Conservation (phyloP, 371 early-diverging fungal genomes). For the Haplosporangium sp. region DNA sequence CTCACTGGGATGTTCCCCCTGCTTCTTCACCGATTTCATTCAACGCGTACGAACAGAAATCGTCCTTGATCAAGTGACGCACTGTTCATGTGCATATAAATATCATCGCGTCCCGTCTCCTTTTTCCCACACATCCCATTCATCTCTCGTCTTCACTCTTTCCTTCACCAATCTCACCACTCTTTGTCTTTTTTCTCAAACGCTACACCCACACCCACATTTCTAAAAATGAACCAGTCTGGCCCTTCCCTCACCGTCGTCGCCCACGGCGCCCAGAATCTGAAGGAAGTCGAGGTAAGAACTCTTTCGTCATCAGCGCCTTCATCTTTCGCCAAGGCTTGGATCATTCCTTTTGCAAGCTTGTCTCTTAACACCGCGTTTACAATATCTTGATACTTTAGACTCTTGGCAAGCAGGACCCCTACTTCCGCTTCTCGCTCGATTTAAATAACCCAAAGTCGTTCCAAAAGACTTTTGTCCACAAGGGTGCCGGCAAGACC, state of each 20-base stretch:
- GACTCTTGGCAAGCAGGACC: slow-evolving; percentile 68
- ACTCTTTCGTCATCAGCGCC: not conserved
- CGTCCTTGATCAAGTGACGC: not conserved
- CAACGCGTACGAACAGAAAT: too few relatives aligned
- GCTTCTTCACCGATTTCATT: too few relatives aligned
- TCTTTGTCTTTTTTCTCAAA: not conserved
- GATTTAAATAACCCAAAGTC: slow-evolving; percentile 58
- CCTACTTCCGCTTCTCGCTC: slow-evolving; percentile 65
- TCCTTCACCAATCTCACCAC: not conserved
- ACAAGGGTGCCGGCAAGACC: slow-evolving; percentile 65
- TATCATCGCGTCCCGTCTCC: not conserved
- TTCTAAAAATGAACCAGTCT: slow-evolving; percentile 18
- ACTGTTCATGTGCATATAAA: not conserved
- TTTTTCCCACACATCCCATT: not conserved
- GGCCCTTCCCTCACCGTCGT: slow-evolving; percentile 55
- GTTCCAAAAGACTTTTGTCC: slow-evolving; percentile 66
- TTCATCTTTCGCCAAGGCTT: not conserved
- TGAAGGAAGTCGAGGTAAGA: slow-evolving; percentile 56
- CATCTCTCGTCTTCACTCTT: not conserved
- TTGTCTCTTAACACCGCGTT: not conserved
- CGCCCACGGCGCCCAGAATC: slow-evolving; percentile 59
- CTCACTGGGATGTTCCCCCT: too few relatives aligned
- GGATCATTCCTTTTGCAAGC: not conserved
- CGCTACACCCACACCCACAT: slow-evolving; percentile 1
- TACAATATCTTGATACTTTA: not conserved